These are phyloP conservation scores for button mushroom (Agaricus bisporus) DNA, from an alignment of 768 basidiomycete species.

Conservation along the genomic window DNA sequence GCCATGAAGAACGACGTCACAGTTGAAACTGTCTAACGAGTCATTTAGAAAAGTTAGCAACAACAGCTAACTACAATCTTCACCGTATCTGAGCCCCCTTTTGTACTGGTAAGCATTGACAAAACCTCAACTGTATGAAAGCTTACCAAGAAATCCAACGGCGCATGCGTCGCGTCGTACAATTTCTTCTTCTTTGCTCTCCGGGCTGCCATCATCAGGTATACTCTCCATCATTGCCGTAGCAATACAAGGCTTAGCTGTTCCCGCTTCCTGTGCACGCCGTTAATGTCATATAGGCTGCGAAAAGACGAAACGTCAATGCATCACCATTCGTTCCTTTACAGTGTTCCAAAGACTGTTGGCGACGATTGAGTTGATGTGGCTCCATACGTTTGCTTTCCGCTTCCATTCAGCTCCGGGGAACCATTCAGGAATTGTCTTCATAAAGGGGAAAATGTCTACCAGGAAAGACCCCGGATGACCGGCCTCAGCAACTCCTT, in stretches of 20 bases:
- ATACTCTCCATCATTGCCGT: constrained; percentile 16
- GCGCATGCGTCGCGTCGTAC: constrained; percentile 18
- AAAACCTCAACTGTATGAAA: background rate
- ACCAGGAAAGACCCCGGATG: constrained; percentile 29
- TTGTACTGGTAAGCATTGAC: background rate
- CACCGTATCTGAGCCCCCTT: constrained; percentile 13
- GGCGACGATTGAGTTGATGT: constrained; percentile 22
- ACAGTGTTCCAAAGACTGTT: constrained; percentile 12
- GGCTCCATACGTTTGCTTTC: constrained; percentile 25
- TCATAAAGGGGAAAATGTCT: constrained; percentile 26
- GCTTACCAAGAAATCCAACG: constrained; percentile 18
- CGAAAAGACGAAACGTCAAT: constrained; percentile 2
- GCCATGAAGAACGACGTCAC: constrained; percentile 14
- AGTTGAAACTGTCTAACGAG: constrained; percentile 12
- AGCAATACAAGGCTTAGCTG: constrained; percentile 11
- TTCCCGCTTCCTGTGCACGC: background rate
- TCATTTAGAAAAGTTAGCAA: background rate
- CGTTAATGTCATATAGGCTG: background rate
- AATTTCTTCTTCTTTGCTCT: constrained; percentile 15
- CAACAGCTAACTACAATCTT: background rate
- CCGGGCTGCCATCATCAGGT: constrained; percentile 10
- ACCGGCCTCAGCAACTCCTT: constrained; percentile 21
- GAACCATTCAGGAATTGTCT: constrained; percentile 31
- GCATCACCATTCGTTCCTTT: constrained; percentile 23
- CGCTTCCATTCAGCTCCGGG: constrained; percentile 33